Base-by-base conservation (phyloP, 768 basidiomycete genomes). In the Pluteus cervinus region DNA sequence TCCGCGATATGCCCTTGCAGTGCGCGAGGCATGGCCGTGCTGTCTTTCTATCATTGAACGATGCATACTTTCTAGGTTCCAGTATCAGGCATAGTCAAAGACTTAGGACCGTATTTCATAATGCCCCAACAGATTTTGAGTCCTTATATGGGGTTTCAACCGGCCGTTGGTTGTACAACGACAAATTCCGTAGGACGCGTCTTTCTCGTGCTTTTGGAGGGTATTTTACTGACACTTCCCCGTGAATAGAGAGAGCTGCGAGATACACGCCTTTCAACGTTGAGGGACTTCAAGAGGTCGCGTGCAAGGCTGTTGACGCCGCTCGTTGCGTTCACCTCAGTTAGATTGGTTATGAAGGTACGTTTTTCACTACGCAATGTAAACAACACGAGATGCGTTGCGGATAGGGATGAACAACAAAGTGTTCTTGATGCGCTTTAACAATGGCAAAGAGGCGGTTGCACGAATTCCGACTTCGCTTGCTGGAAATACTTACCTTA, bases 141-240 rank as follows among this genome's bases (percentile, higher is more conserved):
- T n/a, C n/a, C n/a, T n/a, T n/a, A n/a, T n/a, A n/a, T n/a, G n/a
- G n/a, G n/a, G n/a, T n/a, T n/a, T n/a, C n/a, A n/a, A n/a, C n/a
- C n/a, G 54, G 50, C 7, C 47, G 47, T 37, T 58, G 56, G 54
- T 41, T 57, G 14, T 55, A 55, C 40, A 58, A 57, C 31, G 51
- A 57, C 36, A 35, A 41, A 4, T 40, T 50, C 32, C 45, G 50
- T 52, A 41, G 49, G 45, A 39, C 41, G 36, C 32, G 37, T 12
- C 39, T 45, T 33, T 39, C 30, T 8, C 16, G 30, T 37, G 33
- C 45, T 37, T 28, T 48, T 42, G n/a, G n/a, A n/a, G n/a, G n/a
- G n/a, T n/a, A 31, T 31, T 31, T 14, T 31, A 15, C 30, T 31
- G 30, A 31, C 14, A 15, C 14, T 18, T 28, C 34, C 30, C 18